phyloP scores from a whole-genome alignment of 2,329 filamentous ascomycete species.

The Verticillium tricorpus region DNA sequence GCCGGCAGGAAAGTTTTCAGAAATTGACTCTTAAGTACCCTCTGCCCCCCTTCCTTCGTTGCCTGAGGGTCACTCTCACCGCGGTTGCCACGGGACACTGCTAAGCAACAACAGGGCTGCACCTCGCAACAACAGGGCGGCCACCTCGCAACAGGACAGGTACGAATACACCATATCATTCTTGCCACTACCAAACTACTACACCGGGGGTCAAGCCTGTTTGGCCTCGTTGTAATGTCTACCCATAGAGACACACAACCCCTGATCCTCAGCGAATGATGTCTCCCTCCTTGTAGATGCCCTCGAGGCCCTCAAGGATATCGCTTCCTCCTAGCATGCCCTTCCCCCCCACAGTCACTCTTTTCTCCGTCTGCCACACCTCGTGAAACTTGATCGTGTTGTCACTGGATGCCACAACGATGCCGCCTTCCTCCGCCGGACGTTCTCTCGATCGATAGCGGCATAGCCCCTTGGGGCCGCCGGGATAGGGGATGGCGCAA shows the following conservation, averaged over 20 bases:
- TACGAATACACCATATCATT: background rate
- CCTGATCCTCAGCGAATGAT: conserved; percentile 55
- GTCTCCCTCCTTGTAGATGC: conserved; percentile 69
- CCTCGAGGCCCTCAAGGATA: conserved; percentile 78
- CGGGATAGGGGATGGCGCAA: conserved; percentile 82
- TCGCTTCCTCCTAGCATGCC: conserved; percentile 75
- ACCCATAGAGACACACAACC: background rate
- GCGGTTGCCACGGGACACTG: background rate
- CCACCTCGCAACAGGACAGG: background rate
- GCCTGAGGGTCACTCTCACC: background rate
- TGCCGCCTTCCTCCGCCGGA: conserved; percentile 48
- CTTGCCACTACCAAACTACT: background rate
- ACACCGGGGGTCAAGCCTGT: background rate
- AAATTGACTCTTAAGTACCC: background rate
- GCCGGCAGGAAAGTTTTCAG: background rate
- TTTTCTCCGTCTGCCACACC: conserved; percentile 70
- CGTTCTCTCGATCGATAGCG: conserved; percentile 15
- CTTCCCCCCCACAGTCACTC: conserved; percentile 43
- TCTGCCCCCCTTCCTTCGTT: background rate
- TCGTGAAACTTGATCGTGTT: conserved; percentile 94
- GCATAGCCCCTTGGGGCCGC: conserved; percentile 20
- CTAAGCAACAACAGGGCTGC: background rate
- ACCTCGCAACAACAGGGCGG: background rate
- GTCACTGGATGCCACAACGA: conserved; percentile 89
- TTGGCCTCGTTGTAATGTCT: background rate